phyloP scores from a whole-genome alignment of 495 filamentous ascomycete species.

The Aspergillus mulundensis region DNA sequence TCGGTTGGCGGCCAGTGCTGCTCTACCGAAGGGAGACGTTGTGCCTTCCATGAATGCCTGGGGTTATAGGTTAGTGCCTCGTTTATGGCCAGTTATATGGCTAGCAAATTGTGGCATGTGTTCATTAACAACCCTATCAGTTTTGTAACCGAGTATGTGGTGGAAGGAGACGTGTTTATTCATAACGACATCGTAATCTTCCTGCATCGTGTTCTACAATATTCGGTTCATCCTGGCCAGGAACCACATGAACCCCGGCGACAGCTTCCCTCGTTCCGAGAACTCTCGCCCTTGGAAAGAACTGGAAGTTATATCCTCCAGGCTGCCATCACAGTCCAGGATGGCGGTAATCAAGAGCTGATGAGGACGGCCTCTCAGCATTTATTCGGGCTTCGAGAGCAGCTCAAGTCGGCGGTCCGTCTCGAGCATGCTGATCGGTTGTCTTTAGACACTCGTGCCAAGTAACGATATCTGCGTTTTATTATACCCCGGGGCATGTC shows the following conservation, averaged over 20 bases:
- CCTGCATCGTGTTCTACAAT: conserved; percentile 45
- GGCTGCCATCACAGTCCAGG: conserved; percentile 44
- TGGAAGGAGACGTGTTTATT: conserved; percentile 47
- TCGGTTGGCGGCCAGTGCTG: conserved; percentile 43
- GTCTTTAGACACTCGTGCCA: conserved; percentile 61
- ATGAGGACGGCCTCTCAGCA: conserved; percentile 56
- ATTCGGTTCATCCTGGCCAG: conserved; percentile 23
- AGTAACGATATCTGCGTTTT: conserved; percentile 24
- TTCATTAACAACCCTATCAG: conserved; percentile 28
- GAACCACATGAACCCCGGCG: conserved; percentile 28
- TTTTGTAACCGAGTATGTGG: conserved; percentile 45
- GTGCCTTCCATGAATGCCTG: conserved; percentile 46
- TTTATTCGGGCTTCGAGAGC: conserved; percentile 55
- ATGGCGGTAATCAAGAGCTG: conserved; percentile 49
- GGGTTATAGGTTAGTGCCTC: conserved; percentile 44
- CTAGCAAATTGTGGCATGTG: conserved; percentile 10
- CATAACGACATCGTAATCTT: conserved; percentile 46
- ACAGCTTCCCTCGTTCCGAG: conserved; percentile 30
- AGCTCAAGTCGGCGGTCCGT: conserved; percentile 61
- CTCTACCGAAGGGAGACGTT: conserved; percentile 43
- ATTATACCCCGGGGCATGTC: conserved; percentile 20
- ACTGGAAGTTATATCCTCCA: conserved; percentile 51
- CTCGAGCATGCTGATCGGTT: conserved; percentile 61
- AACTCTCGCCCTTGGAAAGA: conserved; percentile 40
- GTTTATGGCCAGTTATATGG: neutral